phyloP scores from a whole-genome alignment of 1,284 basidiomycete genomes.

The Ganoderma lingzhi region DNA sequence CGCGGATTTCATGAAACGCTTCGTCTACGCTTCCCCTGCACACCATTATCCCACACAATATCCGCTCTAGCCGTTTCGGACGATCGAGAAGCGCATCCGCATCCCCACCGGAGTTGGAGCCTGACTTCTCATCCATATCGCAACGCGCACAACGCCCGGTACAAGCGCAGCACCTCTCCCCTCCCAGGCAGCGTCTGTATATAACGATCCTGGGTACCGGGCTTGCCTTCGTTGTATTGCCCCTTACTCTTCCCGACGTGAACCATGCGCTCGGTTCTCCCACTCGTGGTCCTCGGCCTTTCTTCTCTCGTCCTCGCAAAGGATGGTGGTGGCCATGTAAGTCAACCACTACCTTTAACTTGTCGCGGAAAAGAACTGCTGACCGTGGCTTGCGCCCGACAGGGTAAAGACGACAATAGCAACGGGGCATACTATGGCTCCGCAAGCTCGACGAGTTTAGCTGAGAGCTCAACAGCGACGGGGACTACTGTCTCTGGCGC shows the following conservation, averaged over 20 bases:
- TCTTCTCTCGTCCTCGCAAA: slow-evolving; percentile 26
- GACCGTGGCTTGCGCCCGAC: background rate
- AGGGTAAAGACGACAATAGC: slow-evolving; percentile 11
- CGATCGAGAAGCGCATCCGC: slow-evolving; percentile 15
- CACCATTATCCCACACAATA: slow-evolving; percentile 19
- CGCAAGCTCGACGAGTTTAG: slow-evolving; percentile 5
- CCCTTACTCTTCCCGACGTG: slow-evolving; percentile 20
- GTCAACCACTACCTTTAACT: slow-evolving; percentile 15
- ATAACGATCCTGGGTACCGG: slow-evolving; percentile 30
- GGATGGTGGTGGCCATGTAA: slow-evolving; percentile 24
- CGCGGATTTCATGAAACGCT: slow-evolving; percentile 24
- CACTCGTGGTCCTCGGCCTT: slow-evolving; percentile 26
- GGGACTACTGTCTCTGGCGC: slow-evolving; percentile 14
- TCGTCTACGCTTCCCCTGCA: slow-evolving; percentile 15
- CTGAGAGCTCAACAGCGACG: slow-evolving; percentile 13
- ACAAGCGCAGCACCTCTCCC: slow-evolving; percentile 29
- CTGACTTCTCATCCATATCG: slow-evolving; percentile 26
- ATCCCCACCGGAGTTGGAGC: slow-evolving; percentile 12
- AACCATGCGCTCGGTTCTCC: slow-evolving; percentile 28
- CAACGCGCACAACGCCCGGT: slow-evolving; percentile 21
- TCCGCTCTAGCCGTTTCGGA: slow-evolving; percentile 15
- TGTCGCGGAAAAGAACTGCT: background rate
- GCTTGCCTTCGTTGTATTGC: slow-evolving; percentile 19
- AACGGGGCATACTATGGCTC: background rate
- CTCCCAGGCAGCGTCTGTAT: slow-evolving; percentile 31